Base-by-base conservation (phyloP, 108 stramenopile genomes). In the Fistulifera solaris region DNA sequence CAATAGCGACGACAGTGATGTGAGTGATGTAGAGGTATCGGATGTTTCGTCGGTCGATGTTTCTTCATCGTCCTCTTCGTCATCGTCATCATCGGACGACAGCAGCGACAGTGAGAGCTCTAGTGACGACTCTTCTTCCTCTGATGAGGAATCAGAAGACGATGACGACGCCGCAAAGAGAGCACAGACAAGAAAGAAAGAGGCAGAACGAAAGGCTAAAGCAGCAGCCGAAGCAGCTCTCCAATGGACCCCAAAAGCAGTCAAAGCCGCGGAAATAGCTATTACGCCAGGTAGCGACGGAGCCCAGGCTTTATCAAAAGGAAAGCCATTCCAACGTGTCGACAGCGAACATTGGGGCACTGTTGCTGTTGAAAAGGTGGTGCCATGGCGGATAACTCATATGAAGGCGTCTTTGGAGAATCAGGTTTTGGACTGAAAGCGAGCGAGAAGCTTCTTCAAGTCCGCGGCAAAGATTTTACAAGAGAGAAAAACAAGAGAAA, bases 401-500 rank as follows among this genome's bases (percentile, higher is more conserved):
- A 95, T 56, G 89, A 82, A 66, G 92, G 80, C 14, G 79, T 89
- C 0, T 99, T 98, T 64, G 98, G 99, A 27, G 59, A 71, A 12
- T 61, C 73, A n/a, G 99, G 99, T 22, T 99, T 89, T 70, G 99
- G 99, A 35, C 73, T 80, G 24, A 92, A 81, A 59, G 94, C 98
- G 1, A 91, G 79, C 48, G 81, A 95, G 59, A 96, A 93, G 54
- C 71, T 99, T 25, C 52, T 96, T 56, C 70, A 80, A 38, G 95
- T 96, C 6, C 75, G 94, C 24, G 99, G 99, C 19, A 98, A 96
- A 65, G 93, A 96, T 54, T 99, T 99, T 58, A 83, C 91, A 48
- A 94, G 97, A 49, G 99, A 99, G 75, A 99, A 99, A 76, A 99
- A 93, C 24, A 99, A 99, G 72, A 75, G 92, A 64, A 99, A 99